phyloP scores from a whole-genome alignment of 805 yeast genomes.

The Candida chauliodis region DNA sequence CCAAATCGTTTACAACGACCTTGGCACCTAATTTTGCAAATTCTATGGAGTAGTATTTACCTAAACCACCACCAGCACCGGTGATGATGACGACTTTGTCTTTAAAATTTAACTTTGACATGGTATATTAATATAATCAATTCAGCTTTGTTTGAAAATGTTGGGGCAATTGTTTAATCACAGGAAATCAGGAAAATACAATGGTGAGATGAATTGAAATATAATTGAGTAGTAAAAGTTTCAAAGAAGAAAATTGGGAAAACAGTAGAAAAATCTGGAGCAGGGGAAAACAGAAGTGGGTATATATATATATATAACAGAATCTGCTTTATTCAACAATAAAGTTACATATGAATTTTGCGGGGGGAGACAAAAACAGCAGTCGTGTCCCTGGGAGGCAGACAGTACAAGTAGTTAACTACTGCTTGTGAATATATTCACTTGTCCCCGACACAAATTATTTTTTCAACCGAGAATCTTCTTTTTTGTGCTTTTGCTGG shows the following conservation, averaged over 20 bases:
- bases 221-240: not conserved
- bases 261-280: not conserved
- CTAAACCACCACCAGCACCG: conserved; percentile 98
- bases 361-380: too few relatives aligned
- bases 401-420: not conserved
- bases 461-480: not conserved
- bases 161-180: too few relatives aligned
- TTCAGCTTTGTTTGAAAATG: not conserved
- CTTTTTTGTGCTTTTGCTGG: too few relatives aligned
- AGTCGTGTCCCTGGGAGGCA: not conserved
- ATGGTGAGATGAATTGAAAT: not conserved
- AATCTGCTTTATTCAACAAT: too few relatives aligned
- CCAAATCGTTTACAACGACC: conserved; percentile 92
- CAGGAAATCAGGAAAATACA: too few relatives aligned
- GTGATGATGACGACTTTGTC: conserved; percentile 90
- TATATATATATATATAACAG: not conserved
- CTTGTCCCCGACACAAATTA: not conserved
- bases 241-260: not conserved
- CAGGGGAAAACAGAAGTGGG: not conserved
- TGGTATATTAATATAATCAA: conserved; percentile 4
- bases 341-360: not conserved
- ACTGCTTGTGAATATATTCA: not conserved
- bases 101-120: conserved; percentile 50
- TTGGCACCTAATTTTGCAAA: conserved; percentile 90
- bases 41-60: conserved; percentile 80